Conservation (phyloP, 495 filamentous ascomycete genomes). For the Penicillium cinerascens region DNA sequence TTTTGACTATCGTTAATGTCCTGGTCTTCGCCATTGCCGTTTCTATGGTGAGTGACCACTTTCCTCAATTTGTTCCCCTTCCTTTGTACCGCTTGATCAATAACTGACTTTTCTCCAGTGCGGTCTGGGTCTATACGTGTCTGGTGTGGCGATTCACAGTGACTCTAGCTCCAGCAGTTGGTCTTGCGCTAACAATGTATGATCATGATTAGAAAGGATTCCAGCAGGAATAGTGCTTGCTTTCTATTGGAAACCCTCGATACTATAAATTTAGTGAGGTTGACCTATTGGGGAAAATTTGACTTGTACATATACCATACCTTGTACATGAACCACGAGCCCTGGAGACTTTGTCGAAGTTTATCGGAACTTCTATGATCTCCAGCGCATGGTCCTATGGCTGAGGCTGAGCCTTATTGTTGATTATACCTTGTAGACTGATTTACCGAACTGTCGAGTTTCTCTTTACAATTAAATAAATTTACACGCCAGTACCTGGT, state of each 20-base stretch:
- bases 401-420: not conserved
- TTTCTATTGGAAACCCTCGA: not conserved
- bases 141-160: constrained; percentile 33
- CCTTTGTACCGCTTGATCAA: not conserved
- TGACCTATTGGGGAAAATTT: not conserved
- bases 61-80: not conserved
- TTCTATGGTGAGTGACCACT: constrained; percentile 29
- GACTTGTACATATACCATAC: not conserved
- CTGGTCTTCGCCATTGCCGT: constrained; percentile 31
- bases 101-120: constrained; percentile 25
- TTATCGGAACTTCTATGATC: not conserved
- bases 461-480: not conserved
- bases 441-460: not conserved
- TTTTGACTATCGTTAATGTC: constrained; percentile 34
- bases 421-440: not conserved
- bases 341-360: not conserved
- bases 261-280: not conserved
- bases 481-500: not conserved
- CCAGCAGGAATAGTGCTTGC: not conserved
- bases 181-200: constrained; percentile 37
- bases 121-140: constrained; percentile 39
- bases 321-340: not conserved
- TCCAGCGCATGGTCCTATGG: not conserved
- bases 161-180: constrained; percentile 28
- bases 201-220: not conserved